Evolutionary conservation across 2,329 filamentous ascomycete species (phyloP).

Genomic region (Fusarium sp.): DNA sequence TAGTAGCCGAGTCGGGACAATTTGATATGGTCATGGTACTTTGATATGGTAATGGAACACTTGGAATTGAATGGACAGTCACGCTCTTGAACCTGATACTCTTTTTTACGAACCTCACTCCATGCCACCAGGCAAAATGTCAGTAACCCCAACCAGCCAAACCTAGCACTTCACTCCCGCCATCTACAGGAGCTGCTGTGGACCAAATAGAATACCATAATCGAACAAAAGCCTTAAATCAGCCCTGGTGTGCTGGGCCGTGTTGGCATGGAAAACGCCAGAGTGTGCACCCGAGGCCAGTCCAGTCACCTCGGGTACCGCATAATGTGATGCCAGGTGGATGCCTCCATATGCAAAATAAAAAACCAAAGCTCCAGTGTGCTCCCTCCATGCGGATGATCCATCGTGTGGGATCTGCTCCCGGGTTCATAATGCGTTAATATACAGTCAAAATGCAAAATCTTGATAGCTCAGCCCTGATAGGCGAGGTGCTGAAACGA

Average conservation of each 20-base stretch:
- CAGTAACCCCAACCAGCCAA: slow-evolving; percentile 24
- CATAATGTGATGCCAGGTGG: slow-evolving; percentile 33
- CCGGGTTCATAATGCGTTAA: slow-evolving; percentile 49
- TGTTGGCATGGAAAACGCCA: neutral
- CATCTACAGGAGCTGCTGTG: slow-evolving; percentile 31
- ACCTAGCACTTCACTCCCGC: slow-evolving; percentile 30
- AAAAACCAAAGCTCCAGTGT: slow-evolving; percentile 44
- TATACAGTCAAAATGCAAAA: slow-evolving; percentile 45
- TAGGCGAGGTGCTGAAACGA: slow-evolving; percentile 28
- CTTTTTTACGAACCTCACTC: slow-evolving; percentile 47
- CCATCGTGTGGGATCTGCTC: slow-evolving; percentile 38
- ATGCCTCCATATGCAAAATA: slow-evolving; percentile 41
- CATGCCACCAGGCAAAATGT: slow-evolving; percentile 31
- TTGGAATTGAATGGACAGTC: slow-evolving; percentile 17
- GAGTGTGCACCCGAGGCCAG: neutral
- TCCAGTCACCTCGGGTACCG: slow-evolving; percentile 12
- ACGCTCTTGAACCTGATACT: slow-evolving; percentile 34
- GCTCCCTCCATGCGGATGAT: slow-evolving; percentile 40
- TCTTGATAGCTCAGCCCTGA: slow-evolving; percentile 23
- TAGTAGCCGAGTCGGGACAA: too few species aligned
- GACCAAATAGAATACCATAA: slow-evolving; percentile 36
- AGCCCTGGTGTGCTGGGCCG: slow-evolving; percentile 11
- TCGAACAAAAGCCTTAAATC: slow-evolving; percentile 41
- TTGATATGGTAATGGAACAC: neutral
- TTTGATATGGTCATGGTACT: too few species aligned